phyloP scores from a whole-genome alignment of 768 basidiomycete species.

The Amanita inopinata region DNA sequence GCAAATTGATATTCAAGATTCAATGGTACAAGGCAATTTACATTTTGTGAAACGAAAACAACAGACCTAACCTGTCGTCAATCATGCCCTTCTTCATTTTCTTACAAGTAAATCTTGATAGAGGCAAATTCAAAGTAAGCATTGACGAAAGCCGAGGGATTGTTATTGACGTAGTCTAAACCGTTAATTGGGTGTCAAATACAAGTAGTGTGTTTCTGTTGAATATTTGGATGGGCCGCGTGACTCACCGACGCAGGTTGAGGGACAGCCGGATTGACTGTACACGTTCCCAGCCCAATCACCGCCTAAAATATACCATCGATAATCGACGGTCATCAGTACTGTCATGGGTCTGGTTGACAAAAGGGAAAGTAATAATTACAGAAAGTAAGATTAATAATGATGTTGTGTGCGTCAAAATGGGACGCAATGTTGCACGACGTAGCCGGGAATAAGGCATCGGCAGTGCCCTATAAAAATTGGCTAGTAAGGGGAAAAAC shows the following conservation, averaged over 20 bases:
- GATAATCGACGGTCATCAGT: neutral
- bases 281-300: constrained; percentile 11
- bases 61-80: no score
- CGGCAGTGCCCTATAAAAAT: constrained; percentile 36
- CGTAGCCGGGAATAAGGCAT: constrained; percentile 50
- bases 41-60: no score
- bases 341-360: no score
- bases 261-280: constrained; percentile 5
- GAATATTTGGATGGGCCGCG: no score
- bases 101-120: constrained; percentile 31
- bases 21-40: no score
- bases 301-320: constrained; percentile 5
- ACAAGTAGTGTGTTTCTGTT: no score
- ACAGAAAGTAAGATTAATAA: constrained; percentile 49
- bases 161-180: constrained; percentile 59
- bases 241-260: constrained; percentile 10
- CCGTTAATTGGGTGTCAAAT: no score
- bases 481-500: neutral
- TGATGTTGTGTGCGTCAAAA: constrained; percentile 49
- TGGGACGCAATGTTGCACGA: constrained; percentile 47
- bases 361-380: constrained; percentile 9
- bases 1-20: no score
- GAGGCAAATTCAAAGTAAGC: constrained; percentile 67
- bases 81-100: no score
- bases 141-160: constrained; percentile 53